Percentiles rank a stretch among this genome's conserved stretches.
These are phyloP conservation scores for Claviceps monticola DNA, from an alignment of 2,329 filamentous ascomycete species.

Conservation along the genomic window DNA sequence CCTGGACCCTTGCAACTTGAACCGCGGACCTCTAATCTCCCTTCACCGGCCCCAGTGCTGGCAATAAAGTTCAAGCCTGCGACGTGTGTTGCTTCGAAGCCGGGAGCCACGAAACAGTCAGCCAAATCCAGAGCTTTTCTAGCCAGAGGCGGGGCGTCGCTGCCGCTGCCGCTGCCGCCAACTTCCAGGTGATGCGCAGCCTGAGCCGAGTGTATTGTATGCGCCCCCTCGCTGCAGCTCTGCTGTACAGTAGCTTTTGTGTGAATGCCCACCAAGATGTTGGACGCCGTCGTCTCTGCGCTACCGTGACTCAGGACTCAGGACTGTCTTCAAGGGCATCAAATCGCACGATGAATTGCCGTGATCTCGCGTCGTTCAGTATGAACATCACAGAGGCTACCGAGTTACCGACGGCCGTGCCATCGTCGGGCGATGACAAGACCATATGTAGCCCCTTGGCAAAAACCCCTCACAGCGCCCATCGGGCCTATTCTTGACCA, in stretches of 20 bases:
- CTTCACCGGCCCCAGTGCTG: constrained; percentile 45
- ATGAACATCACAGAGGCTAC: constrained; percentile 63
- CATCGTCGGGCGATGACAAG: constrained; percentile 54
- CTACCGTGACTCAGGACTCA: too few species aligned
- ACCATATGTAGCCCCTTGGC: constrained; percentile 39
- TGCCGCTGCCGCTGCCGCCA: constrained; percentile 12
- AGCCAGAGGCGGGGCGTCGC: constrained; percentile 35
- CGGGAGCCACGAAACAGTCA: constrained; percentile 57
- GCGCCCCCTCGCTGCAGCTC: too few species aligned
- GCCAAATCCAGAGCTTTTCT: constrained; percentile 43
- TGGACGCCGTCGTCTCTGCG: too few species aligned
- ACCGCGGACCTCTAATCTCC: constrained; percentile 42
- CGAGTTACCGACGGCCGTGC: constrained; percentile 41
- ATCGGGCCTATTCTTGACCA: too few species aligned
- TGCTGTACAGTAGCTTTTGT: too few species aligned
- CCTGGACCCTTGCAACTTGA: constrained; percentile 35
- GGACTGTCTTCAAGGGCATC: constrained; percentile 46
- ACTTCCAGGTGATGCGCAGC: too few species aligned
- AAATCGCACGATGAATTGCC: too few species aligned
- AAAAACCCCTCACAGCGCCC: too few species aligned
- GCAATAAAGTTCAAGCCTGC: constrained; percentile 62
- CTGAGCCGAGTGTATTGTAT: too few species aligned
- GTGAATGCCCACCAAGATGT: too few species aligned
- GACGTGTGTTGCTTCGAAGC: constrained; percentile 57
- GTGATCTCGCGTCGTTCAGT: constrained; percentile 51